Evolutionary conservation across 192 early-diverging fungal genomes (phyloP).

Genomic region (Coemansia sp.): DNA sequence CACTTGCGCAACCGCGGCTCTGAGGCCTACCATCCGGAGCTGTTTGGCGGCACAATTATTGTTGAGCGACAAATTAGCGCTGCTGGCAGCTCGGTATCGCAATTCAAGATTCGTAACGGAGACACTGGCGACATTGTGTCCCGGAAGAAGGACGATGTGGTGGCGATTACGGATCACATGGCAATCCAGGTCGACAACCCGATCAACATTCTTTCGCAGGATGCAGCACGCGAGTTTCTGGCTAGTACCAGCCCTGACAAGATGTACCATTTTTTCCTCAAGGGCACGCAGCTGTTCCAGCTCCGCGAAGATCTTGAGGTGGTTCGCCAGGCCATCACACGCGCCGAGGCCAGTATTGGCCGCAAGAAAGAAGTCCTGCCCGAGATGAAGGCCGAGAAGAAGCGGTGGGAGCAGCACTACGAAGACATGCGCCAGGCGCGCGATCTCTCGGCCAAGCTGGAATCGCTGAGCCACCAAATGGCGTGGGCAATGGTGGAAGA

Average conservation of each 20-base stretch:
- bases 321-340: constrained; percentile 55
- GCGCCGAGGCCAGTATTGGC: constrained; percentile 40
- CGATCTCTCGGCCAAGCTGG: constrained; percentile 54
- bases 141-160: constrained; percentile 78
- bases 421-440: constrained; percentile 64
- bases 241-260: constrained; percentile 73
- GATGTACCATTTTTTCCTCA: constrained; percentile 90
- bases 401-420: constrained; percentile 61
- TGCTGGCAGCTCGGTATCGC: constrained; percentile 20
- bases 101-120: constrained; percentile 76
- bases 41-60: constrained; percentile 76
- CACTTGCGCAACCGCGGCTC: constrained; percentile 76
- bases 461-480: constrained; percentile 61
- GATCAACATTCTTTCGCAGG: constrained; percentile 89
- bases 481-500: constrained; percentile 69
- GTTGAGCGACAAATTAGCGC: constrained; percentile 77
- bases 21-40: constrained; percentile 76
- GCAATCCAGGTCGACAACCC: constrained; percentile 92
- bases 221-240: constrained; percentile 86
- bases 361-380: constrained; percentile 65
- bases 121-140: constrained; percentile 61
- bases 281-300: constrained; percentile 80
- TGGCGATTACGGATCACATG: constrained; percentile 81
- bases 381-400: constrained; percentile 64
- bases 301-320: constrained; percentile 67